These are phyloP conservation scores for Rhazya stricta DNA, from an alignment of 257 asterid species.

Conservation along the genomic window DNA sequence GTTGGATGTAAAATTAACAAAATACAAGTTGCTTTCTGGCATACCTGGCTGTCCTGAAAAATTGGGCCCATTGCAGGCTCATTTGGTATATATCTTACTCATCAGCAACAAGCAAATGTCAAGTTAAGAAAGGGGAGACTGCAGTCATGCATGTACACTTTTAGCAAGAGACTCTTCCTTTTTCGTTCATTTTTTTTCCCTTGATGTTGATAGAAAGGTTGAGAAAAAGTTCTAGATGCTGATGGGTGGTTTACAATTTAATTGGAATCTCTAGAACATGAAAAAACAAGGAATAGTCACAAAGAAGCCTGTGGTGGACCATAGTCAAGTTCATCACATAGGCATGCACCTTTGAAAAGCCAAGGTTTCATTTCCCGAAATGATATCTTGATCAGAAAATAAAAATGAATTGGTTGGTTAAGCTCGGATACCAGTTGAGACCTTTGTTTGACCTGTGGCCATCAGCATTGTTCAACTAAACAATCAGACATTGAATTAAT, in stretches of 20 bases:
- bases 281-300: background rate
- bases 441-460: background rate
- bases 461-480: background rate
- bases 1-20: background rate
- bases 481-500: background rate
- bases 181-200: too few relatives aligned
- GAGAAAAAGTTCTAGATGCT: background rate
- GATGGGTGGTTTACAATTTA: background rate
- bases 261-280: background rate
- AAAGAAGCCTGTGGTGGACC: background rate
- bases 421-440: background rate
- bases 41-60: background rate
- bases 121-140: constrained; percentile 2
- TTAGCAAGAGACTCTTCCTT: background rate
- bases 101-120: background rate
- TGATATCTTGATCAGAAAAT: background rate
- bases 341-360: background rate
- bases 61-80: background rate
- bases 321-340: background rate
- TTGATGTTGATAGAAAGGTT: background rate
- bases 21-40: background rate
- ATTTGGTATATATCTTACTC: background rate
- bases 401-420: background rate
- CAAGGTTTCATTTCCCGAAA: background rate
- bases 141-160: too few relatives aligned